Base-by-base conservation (phyloP, 345 rosid genomes). In the Hevea brasiliensis region DNA sequence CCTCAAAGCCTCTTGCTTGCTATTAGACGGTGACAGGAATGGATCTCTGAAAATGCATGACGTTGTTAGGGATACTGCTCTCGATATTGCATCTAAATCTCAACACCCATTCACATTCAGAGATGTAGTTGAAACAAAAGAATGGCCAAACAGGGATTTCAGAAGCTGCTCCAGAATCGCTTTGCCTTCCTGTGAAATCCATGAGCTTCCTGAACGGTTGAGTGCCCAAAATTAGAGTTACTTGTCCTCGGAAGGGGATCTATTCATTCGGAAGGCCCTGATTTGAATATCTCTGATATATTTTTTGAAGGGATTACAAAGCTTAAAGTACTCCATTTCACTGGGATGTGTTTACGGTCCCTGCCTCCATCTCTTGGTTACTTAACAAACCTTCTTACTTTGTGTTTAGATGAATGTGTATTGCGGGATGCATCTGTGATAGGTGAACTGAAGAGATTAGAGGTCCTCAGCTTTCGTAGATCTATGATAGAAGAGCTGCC, bases 401-500 rank as follows among this genome's bases (percentile, higher is more conserved):
- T 76, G 56, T 53, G 55, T 54, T 27, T 76, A 0, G 20, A 65
- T 26, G 3, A 20, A 7, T 67, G 67, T 17, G 5, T 1, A 3
- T 44, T 75, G 61, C 23, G 8, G 3, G 61, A 62, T 4, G 20
- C 27, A 15, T 7, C 55, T 9, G 3, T 69, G 1, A 26, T 76
- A 8, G 70, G 70, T 21, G 47, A 71, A 23, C 72, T 83, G 32
- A 72, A 67, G 56, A 74, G 70, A 35, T 48, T 79, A 3, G 81
- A 77, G 47, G 51, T 83, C 24, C 85, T 85, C 40, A 85, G 76
- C 29, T 57, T 83, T 20, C 0, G 0, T 1, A 53, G 32, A n/a
- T n/a, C n/a, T n/a, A n/a, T n/a, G n/a, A n/a, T n/a, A n/a, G n/a
- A n/a, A n/a, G n/a, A n/a, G n/a, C n/a, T n/a, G n/a, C n/a, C n/a